Evolutionary conservation across 2,329 filamentous ascomycete genomes (phyloP), one percentile per base, ranked within the genome.

Genomic region (Aspergillus fumigatiaffinis): DNA sequence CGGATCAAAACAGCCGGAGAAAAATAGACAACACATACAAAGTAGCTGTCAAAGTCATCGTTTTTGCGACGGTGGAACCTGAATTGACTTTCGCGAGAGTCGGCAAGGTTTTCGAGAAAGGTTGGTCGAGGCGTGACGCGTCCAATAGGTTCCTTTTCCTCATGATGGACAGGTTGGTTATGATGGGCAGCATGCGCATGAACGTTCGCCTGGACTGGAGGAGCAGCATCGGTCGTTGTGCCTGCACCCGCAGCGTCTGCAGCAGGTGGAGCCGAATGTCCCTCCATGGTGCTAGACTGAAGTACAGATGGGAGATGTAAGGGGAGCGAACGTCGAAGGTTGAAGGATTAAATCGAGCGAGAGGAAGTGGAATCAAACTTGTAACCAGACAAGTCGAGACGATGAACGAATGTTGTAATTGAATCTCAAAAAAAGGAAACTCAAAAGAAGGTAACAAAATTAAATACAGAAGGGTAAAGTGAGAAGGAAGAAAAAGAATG

Each of bases 11-110:
- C 23, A 26, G 2, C 21, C 14, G 21, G 44, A 47, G 6, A 8
- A 9, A 10, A 4, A 1, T 10, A 35, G 20, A 17, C 21, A 28
- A 35, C 20, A 68, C 79, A 47, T 71, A 82, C 82, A 67, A 87
- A 87, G 71, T 87, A 87, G 61, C 86, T 83, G 58, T 85, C 83
- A 50, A 87, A 62, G 35, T 84, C 80, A 59, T 80, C 71, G 14
- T 68, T 71, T 35, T 71, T 63, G 17, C 58, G 64, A 51, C 66
- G 62, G 42, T 67, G 54, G 6, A 72, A 49, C 51, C 66, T 66
- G 48, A 73, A 73, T 25, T 72, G 70, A 2, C 60, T 60, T 7
- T 72, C 69, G 5, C 70, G 66, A 14, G 68, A 70, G 41, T 61
- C 65, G 32, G 65, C 71, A 8, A 74, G 54, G 51, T 74, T 66